Percentiles rank a stretch among this genome's conserved stretches.
phyloP scores from a whole-genome alignment of 1,139 yeast species.

The Pneumocystis canis region DNA sequence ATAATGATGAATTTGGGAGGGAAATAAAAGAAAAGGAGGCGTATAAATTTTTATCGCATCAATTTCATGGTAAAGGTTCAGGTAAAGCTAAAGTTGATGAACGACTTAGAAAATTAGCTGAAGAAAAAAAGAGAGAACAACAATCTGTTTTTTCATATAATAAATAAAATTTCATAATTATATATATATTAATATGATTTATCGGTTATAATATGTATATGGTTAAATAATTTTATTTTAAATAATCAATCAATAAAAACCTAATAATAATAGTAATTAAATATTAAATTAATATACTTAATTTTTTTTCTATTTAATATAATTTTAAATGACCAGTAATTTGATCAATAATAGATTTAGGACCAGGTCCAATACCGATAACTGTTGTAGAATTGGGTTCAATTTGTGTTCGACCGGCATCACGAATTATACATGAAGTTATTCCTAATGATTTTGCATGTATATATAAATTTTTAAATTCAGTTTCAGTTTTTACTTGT shows the following conservation, averaged over 20 bases:
- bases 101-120: conserved; percentile 26
- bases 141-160: conserved; percentile 17
- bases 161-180: background rate
- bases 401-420: conserved; percentile 93
- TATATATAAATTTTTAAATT: conserved; percentile 63
- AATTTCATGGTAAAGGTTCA: conserved; percentile 61
- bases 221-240: background rate
- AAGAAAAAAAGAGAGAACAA: conserved; percentile 22
- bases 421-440: conserved; percentile 69
- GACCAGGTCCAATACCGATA: conserved; percentile 92
- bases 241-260: background rate
- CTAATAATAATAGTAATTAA: background rate
- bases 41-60: conserved; percentile 68
- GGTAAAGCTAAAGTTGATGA: conserved; percentile 32
- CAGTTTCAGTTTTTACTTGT: conserved; percentile 58
- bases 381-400: conserved; percentile 94
- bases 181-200: background rate
- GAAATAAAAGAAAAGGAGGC: conserved; percentile 60
- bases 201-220: background rate
- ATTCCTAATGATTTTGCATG: conserved; percentile 68
- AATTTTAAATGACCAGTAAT: conserved; percentile 67
- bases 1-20: conserved; percentile 60
- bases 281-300: too few species aligned
- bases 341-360: conserved; percentile 64
- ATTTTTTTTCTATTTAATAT: conserved; percentile 36